Evolutionary conservation across 139 green algal genomes (phyloP).

Genomic region (Picochlorum sp.): DNA sequence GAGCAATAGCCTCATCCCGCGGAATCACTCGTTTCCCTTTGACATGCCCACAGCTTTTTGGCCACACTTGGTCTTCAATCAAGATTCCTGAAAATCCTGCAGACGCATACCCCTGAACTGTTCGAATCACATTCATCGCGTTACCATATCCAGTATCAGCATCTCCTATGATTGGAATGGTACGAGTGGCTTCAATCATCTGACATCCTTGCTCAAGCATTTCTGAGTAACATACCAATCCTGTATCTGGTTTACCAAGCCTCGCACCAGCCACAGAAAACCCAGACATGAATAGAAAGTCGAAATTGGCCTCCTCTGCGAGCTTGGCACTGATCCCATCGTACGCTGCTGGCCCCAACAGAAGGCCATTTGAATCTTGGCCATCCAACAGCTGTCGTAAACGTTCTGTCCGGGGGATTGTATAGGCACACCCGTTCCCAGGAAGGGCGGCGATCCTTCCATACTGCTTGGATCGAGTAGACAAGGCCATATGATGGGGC

Average conservation of each 20-base stretch:
- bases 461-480: too few relatives aligned
- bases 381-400: slow-evolving; percentile 9
- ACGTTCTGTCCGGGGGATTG: background rate
- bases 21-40: slow-evolving; percentile 66
- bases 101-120: slow-evolving; percentile 74
- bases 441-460: background rate
- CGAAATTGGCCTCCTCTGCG: slow-evolving; percentile 72
- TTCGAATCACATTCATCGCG: slow-evolving; percentile 89
- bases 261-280: slow-evolving; percentile 69
- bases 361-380: background rate
- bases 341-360: slow-evolving; percentile 64
- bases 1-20: slow-evolving; percentile 70
- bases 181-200: slow-evolving; percentile 60
- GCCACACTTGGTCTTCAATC: slow-evolving; percentile 86
- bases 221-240: slow-evolving; percentile 75
- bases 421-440: background rate
- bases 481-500: too few relatives aligned
- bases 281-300: slow-evolving; percentile 78
- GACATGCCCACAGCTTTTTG: slow-evolving; percentile 95
- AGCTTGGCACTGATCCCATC: slow-evolving; percentile 71
- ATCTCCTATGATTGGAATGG: slow-evolving; percentile 87
- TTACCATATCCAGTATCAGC: slow-evolving; percentile 96
- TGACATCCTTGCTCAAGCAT: slow-evolving; percentile 64
- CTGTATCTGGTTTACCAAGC: slow-evolving; percentile 71
- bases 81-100: slow-evolving; percentile 82